A percentile compares a stretch with the other conserved stretches of the same genome.
Evolutionary conservation across 1,139 yeast species (phyloP).

Genomic region (Candida tetrigidarum): DNA sequence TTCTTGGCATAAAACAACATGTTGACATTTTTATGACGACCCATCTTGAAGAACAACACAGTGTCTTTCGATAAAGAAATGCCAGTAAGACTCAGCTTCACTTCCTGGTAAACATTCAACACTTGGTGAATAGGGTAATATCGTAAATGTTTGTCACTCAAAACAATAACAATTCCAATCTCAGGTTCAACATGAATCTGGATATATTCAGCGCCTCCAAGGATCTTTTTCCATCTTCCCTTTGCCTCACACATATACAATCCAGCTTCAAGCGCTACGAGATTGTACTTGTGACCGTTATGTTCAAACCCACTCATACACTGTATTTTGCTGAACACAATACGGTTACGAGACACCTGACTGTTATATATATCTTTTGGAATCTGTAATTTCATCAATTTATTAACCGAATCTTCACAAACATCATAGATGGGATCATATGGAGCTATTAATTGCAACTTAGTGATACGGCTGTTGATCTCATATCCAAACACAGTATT

Average conservation of each 20-base stretch:
- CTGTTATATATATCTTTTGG: slow-evolving; percentile 33
- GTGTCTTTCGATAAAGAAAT: slow-evolving; percentile 43
- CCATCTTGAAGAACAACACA: slow-evolving; percentile 59
- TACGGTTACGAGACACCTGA: slow-evolving; percentile 25
- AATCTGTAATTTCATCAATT: slow-evolving; percentile 27
- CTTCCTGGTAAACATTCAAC: slow-evolving; percentile 42
- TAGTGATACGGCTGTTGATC: slow-evolving; percentile 52
- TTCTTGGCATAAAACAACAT: slow-evolving; percentile 59
- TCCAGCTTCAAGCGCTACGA: slow-evolving; percentile 42
- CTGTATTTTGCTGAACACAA: slow-evolving; percentile 32
- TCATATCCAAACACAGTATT: slow-evolving; percentile 72
- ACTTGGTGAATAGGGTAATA: slow-evolving; percentile 61
- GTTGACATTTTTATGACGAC: slow-evolving; percentile 61
- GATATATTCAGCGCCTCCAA: slow-evolving; percentile 57
- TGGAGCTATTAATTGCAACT: slow-evolving; percentile 64
- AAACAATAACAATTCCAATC: slow-evolving; percentile 59
- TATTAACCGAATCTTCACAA: slow-evolving; percentile 24
- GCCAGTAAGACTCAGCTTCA: slow-evolving; percentile 32
- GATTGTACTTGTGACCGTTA: slow-evolving; percentile 28
- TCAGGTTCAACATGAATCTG: slow-evolving; percentile 64
- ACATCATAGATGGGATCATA: slow-evolving; percentile 61
- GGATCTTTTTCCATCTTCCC: slow-evolving; percentile 63
- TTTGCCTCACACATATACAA: slow-evolving; percentile 54
- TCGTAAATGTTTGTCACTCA: slow-evolving; percentile 61
- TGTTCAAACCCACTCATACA: slow-evolving; percentile 32